phyloP scores from a whole-genome alignment of 2,329 filamentous ascomycete species.

The Fusarium pseudonygamai region DNA sequence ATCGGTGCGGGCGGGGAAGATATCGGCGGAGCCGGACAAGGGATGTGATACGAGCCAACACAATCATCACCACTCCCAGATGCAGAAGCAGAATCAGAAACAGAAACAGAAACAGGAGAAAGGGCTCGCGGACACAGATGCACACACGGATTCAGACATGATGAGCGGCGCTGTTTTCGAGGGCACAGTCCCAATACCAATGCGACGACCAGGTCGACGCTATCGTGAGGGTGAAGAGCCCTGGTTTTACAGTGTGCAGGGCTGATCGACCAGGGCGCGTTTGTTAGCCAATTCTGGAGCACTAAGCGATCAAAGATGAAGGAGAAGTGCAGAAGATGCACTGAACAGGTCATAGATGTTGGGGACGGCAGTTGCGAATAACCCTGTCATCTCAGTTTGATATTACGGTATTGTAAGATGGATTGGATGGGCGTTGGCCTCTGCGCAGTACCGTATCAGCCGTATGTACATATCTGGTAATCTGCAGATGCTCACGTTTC shows the following conservation, averaged over 20 bases:
- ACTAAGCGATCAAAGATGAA: constrained; percentile 7
- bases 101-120: constrained; percentile 13
- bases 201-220: constrained; percentile 64
- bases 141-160: neutral
- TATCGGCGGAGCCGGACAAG: constrained; percentile 31
- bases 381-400: constrained; percentile 11
- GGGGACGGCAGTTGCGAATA: constrained; percentile 23
- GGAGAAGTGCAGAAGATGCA: neutral
- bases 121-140: constrained; percentile 35
- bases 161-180: constrained; percentile 55
- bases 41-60: constrained; percentile 31
- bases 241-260: constrained; percentile 53
- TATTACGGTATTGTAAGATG: constrained; percentile 1
- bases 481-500: constrained; percentile 21
- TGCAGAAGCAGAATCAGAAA: constrained; percentile 9
- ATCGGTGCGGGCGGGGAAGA: constrained; percentile 30
- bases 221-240: constrained; percentile 56
- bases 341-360: constrained; percentile 14
- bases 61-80: neutral
- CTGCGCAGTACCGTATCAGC: constrained; percentile 1
- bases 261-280: constrained; percentile 34
- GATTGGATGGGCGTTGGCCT: constrained; percentile 17
- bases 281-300: constrained; percentile 14
- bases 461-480: neutral
- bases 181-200: constrained; percentile 68